These are phyloP conservation scores for Antarctomyces pellizariae DNA, from an alignment of 495 filamentous ascomycete genomes.

Conservation along the genomic window DNA sequence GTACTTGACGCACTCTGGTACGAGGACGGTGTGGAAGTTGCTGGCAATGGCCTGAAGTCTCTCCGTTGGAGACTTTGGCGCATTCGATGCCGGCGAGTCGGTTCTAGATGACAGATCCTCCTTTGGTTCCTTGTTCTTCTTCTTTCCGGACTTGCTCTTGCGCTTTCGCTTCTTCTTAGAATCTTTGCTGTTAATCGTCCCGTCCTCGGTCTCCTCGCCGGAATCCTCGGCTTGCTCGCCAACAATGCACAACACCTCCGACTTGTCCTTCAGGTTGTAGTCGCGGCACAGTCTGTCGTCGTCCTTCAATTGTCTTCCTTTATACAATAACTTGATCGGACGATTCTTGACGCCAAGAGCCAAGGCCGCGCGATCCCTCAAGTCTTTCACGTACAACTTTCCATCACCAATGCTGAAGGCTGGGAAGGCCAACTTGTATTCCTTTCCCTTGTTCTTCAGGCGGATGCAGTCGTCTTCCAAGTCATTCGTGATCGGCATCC, in stretches of 20 bases:
- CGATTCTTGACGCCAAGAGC: conserved; percentile 34
- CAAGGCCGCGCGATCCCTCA: conserved; percentile 39
- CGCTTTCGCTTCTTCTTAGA: conserved; percentile 20
- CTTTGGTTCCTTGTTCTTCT: conserved; percentile 10
- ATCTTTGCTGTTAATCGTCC: conserved; percentile 17
- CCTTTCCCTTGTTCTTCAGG: conserved; percentile 44
- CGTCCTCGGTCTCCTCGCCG: conserved; percentile 14
- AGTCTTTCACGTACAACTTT: conserved; percentile 38
- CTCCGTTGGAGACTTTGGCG: conserved; percentile 30
- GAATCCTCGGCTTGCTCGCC: conserved; percentile 15
- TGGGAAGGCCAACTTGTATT: conserved; percentile 58
- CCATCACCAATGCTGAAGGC: conserved; percentile 66
- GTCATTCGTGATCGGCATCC: conserved; percentile 14
- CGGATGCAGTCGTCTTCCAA: conserved; percentile 52
- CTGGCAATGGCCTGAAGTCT: conserved; percentile 46
- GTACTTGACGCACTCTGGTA: conserved; percentile 44
- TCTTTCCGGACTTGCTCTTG: conserved; percentile 23
- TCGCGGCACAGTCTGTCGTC: conserved; percentile 36
- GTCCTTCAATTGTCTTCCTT: conserved; percentile 53
- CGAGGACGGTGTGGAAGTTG: conserved; percentile 39
- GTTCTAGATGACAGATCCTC: conserved; percentile 11
- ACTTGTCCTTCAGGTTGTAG: conserved; percentile 60
- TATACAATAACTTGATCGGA: conserved; percentile 55
- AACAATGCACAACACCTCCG: conserved; percentile 47
- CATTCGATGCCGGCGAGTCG: conserved; percentile 11